Evolutionary conservation across 202 grass and related monocot species (phyloP), one percentile per base, ranked within the genome.

Genomic region (Zoysia matrella): DNA sequence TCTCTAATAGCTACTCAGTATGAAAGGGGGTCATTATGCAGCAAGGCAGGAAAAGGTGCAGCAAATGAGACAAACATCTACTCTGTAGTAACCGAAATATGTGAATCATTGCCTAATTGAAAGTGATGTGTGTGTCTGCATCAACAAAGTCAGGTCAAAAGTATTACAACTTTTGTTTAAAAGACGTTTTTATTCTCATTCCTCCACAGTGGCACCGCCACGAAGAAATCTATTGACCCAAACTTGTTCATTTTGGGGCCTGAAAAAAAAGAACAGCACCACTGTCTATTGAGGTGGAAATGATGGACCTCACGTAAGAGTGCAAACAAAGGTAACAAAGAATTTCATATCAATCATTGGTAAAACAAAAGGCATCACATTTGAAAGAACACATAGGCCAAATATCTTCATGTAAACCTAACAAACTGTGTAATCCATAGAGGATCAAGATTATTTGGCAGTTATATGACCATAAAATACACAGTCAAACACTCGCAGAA

Each of bases 91-190:
- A 86, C 75, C 58, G 53, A 67, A 54, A 69, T 74, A 9, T 82
- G 47, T 70, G 88, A 86, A 90, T 86, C 88, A 90, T 90, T 90
- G 75, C 84, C 79, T 65, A 83, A 69, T 79, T 86, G 88, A 86
- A 78, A 90, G 88, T 47, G 83, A 86, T 70, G 83, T 46, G 63
- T 72, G 71, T 54, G 53, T 36, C 69, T 90, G 62, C 55, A 74
- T 86, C 74, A 70, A 60, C 4, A 43, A 82, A 78, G 62, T 73
- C 61, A 41, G 52, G 7, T 73, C 47, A 45, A 69, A 81, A 89
- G 62, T 36, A 36, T 36, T 36, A 61, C 69, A 87, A 82, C 75
- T 77, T 80, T 41, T 58, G 22, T 11, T 77, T 63, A 71, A 82
- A 47, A 79, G 68, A 8, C 16, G 71, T 5, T 65, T 39, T 39